A percentile compares a stretch with the other conserved stretches of the same genome.
These are phyloP conservation scores for Trichoderma asperelloides DNA, from an alignment of 495 filamentous ascomycete genomes.

Conservation along the genomic window DNA sequence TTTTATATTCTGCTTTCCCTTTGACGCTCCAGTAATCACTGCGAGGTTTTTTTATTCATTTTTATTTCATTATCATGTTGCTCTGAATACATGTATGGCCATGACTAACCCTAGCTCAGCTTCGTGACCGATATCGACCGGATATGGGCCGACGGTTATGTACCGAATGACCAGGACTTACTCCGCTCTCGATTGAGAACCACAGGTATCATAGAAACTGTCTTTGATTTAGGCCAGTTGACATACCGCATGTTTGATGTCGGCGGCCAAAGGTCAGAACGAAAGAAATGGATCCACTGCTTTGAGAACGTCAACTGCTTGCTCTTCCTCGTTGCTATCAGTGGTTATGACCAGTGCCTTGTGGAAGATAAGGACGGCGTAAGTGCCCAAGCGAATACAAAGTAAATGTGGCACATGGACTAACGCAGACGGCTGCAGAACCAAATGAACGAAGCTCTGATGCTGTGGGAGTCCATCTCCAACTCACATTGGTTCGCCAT, in stretches of 20 bases:
- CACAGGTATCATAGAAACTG: slow-evolving; percentile 93
- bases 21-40: neutral
- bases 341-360: slow-evolving; percentile 93
- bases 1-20: slow-evolving; percentile 10
- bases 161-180: slow-evolving; percentile 96
- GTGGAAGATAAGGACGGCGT: slow-evolving; percentile 97
- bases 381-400: slow-evolving; percentile 28
- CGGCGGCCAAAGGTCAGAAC: slow-evolving; percentile 90
- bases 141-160: slow-evolving; percentile 74
- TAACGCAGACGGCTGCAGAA: slow-evolving; percentile 52
- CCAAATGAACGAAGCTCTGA: slow-evolving; percentile 99
- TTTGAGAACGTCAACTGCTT: slow-evolving; percentile 95
- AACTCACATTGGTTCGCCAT: slow-evolving; percentile 97
- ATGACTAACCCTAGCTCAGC: slow-evolving; percentile 36
- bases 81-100: neutral
- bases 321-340: slow-evolving; percentile 91
- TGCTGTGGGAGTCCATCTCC: slow-evolving; percentile 95
- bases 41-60: no score
- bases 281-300: slow-evolving; percentile 99
- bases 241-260: slow-evolving; percentile 99
- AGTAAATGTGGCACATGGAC: neutral
- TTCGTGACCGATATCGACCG: slow-evolving; percentile 88
- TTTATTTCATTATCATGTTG: no score
- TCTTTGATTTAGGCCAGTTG: slow-evolving; percentile 89
- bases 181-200: slow-evolving; percentile 86